Base-by-base conservation (phyloP, 2,329 filamentous ascomycete genomes). In the Trichophyton simii region DNA sequence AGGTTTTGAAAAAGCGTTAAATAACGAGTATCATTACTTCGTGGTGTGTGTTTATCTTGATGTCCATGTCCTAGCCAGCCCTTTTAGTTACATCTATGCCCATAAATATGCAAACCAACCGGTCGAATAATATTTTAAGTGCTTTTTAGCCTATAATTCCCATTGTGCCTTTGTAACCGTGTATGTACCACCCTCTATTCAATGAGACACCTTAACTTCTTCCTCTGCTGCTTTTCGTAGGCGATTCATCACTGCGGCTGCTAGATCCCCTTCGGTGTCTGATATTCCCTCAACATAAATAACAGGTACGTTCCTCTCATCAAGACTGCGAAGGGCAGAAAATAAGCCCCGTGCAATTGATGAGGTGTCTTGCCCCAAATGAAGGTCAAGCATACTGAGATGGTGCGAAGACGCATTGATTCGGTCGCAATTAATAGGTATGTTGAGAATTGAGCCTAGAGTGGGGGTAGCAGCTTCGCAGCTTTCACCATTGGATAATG, bases 251-350 rank as follows among this genome's bases (percentile, higher is more conserved):
- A 92, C 85, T 25, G 88, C 94, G 25, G 89, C 89, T 20, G 91
- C 90, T 67, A 94, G 86, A 71, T 94, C 88, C 36, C 87, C 85
- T 63, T 87, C 84, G 63, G 71, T 67, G 60, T 88, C 87, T 20
- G 78, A 74, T 62, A 96, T 88, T 1, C 92, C 92, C 72, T 99
- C 94, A 9, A 97, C 89, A 67, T 91, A 88, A 59, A 99, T 96
- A 20, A 87, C 80, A 70, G 94, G 86, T 3, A 90, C 90, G 34
- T 85, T 83, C 64, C 84, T 80, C 68, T 86, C 83, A 72, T 99
- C 94, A 65, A 99, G 81, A 67, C 91, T 88, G 60, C 94, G 81
- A 60, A 99, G 77, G 1, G 90, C 89, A 11, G 89, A 89, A 72
- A 99, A 99, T 13, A 99, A 78, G 0, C 89, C 88, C 67, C 91